Evolutionary conservation across 768 basidiomycete genomes (phyloP).

Genomic region (Kockovaella imperatae): DNA sequence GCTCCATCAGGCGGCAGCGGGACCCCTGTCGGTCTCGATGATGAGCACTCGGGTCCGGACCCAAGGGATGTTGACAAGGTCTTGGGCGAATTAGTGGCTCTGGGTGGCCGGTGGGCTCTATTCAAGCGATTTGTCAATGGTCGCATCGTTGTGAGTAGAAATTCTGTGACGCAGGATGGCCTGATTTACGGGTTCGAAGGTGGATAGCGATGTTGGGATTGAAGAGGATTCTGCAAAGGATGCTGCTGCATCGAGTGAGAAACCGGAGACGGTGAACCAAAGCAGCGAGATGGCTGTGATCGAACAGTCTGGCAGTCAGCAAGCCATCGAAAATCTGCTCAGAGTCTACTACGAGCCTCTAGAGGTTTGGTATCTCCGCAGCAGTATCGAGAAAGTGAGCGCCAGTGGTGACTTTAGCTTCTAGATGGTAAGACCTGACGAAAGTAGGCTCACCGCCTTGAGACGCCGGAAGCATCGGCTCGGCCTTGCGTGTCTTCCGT

Average conservation of each 20-base stretch:
- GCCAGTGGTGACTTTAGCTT: background rate
- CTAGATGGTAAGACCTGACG: background rate
- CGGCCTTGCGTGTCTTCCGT: conserved; percentile 49
- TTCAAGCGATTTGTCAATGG: conserved; percentile 81
- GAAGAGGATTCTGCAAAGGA: too few relatives aligned
- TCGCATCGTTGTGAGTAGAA: conserved; percentile 54
- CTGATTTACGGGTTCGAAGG: too few relatives aligned
- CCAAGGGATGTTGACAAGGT: conserved; percentile 85
- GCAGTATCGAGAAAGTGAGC: conserved; percentile 74
- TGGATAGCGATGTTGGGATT: too few relatives aligned
- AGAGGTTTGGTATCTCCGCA: conserved; percentile 84
- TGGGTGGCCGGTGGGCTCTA: conserved; percentile 85
- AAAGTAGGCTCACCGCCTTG: conserved; percentile 74
- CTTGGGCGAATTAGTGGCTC: conserved; percentile 76
- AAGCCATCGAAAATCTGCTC: conserved; percentile 60
- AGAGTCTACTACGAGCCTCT: conserved; percentile 73
- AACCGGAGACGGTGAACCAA: background rate
- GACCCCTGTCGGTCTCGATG: conserved; percentile 11
- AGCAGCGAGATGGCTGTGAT: conserved; percentile 19
- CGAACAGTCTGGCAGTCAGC: conserved; percentile 42
- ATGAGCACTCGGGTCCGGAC: conserved; percentile 56
- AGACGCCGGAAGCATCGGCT: conserved; percentile 62
- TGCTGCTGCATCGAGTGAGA: too few relatives aligned
- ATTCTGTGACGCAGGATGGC: too few relatives aligned
- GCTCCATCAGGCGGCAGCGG: background rate